A percentile compares a stretch with the other conserved stretches of the same genome.
These are phyloP conservation scores for Senna tora DNA, from an alignment of 306 rosid genomes.

Conservation along the genomic window DNA sequence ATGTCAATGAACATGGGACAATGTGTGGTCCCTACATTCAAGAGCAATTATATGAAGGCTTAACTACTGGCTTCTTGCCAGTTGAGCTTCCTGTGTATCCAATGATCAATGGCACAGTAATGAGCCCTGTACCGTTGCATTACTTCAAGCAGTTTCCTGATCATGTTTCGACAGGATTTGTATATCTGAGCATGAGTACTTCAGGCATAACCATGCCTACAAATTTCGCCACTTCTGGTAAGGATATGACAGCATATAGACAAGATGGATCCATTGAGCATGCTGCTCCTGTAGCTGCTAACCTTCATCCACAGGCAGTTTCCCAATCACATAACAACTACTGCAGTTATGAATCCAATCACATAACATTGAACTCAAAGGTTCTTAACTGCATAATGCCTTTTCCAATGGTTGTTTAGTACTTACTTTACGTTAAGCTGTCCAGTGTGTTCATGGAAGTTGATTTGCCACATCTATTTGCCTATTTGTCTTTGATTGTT, in stretches of 20 bases:
- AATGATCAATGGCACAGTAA: constrained; percentile 61
- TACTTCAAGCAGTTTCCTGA: constrained; percentile 91
- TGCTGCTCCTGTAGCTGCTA: constrained; percentile 41
- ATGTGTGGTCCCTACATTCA: constrained; percentile 97
- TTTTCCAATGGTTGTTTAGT: constrained; percentile 47
- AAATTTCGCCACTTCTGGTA: constrained; percentile 41
- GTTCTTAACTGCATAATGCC: constrained; percentile 36
- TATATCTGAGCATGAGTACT: constrained; percentile 54
- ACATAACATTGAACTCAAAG: constrained; percentile 35
- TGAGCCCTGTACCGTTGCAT: constrained; percentile 83
- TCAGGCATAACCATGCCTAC: constrained; percentile 43
- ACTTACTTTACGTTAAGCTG: constrained; percentile 24
- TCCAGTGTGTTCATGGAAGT: neutral
- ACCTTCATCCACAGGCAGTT: constrained; percentile 44
- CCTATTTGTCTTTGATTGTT: constrained; percentile 10
- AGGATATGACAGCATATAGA: constrained; percentile 39
- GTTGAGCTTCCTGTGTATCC: constrained; percentile 93
- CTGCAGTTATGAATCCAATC: constrained; percentile 39
- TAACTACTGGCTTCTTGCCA: constrained; percentile 88
- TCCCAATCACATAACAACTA: constrained; percentile 34
- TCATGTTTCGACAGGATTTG: constrained; percentile 86
- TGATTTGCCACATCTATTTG: constrained; percentile 27
- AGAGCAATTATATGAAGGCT: constrained; percentile 83
- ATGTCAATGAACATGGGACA: constrained; percentile 81
- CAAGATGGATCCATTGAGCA: constrained; percentile 44